Base-by-base conservation (phyloP, 371 early-diverging fungal species). In the Blastocladiella emersonii region DNA sequence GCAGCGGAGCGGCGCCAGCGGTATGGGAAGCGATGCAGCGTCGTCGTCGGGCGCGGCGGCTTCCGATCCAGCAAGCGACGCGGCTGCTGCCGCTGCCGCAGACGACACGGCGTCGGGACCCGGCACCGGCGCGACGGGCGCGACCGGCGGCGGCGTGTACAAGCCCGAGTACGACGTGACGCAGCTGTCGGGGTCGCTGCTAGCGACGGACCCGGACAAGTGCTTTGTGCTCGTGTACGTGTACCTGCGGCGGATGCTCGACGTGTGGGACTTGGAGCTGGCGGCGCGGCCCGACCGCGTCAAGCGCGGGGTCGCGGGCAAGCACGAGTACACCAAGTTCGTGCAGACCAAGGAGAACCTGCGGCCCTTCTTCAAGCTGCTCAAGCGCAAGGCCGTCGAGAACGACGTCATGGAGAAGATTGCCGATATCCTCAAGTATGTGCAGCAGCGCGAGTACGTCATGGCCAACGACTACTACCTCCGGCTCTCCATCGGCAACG, bases 381-480 rank as follows among this genome's bases (percentile, higher is more conserved):
- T 97, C 35, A 91, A 93, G 67, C 82, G 82, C 55, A 80, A 82
- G 64, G 64, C 78, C 36, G 59, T 95, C 56, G 86, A 87, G 62
- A 81, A 83, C 0, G 96, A 96, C 72, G 88, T 98, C 10, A 57
- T 95, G 53, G 87, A 83, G 25, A 80, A 90, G 25, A 81, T 98
- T 43, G 83, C 90, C 23, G 95, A 95, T 74, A 98, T 98, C 69
- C 84, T 85, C 41, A 75, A 83, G 34, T 69, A 78, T 61, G 85
- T 92, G 85, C 88, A 91, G 64, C 76, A 84, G 45, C 77, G 92
- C 57, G 91, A 93, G 68, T 95, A 97, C 55, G 76, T 90, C 71
- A 83, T 88, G 65, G 98, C 98, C 17, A 93, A 92, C 66, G 95
- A 94, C 67, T 80, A 89, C 6, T 98, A 98, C 68, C 76, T 98